These are phyloP conservation scores for Colletotrichum lentis DNA, from an alignment of 2,329 filamentous ascomycete genomes.

Conservation along the genomic window DNA sequence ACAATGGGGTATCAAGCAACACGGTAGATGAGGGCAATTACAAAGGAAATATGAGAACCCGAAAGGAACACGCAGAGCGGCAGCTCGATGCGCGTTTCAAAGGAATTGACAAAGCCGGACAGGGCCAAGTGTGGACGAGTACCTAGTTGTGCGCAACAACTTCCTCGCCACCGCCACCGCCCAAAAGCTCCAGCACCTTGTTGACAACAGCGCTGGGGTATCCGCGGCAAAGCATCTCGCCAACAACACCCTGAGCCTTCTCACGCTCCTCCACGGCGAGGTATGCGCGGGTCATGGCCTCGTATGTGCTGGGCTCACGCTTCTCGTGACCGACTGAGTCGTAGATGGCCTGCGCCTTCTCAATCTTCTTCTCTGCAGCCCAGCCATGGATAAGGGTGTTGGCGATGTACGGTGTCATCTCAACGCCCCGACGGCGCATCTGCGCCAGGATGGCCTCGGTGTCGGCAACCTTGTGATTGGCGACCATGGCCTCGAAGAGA, in stretches of 20 bases:
- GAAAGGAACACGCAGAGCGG: slow-evolving; percentile 23
- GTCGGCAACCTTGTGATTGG: slow-evolving; percentile 83
- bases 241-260: slow-evolving; percentile 78
- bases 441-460: slow-evolving; percentile 77
- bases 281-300: slow-evolving; percentile 96
- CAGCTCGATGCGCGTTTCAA: slow-evolving; percentile 27
- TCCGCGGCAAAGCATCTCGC: slow-evolving; percentile 88
- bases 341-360: slow-evolving; percentile 81
- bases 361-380: slow-evolving; percentile 83
- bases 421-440: slow-evolving; percentile 78
- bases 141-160: slow-evolving; percentile 41
- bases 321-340: slow-evolving; percentile 77
- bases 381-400: slow-evolving; percentile 98
- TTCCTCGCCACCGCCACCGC: slow-evolving; percentile 60
- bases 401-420: slow-evolving; percentile 96
- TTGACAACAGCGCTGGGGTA: slow-evolving; percentile 92
- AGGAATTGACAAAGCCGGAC: slow-evolving; percentile 36
- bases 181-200: slow-evolving; percentile 92
- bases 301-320: slow-evolving; percentile 96
- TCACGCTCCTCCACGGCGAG: slow-evolving; percentile 83
- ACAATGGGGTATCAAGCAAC: slow-evolving; percentile 45
- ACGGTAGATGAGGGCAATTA: slow-evolving; percentile 41
- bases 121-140: background rate
- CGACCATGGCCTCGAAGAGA: slow-evolving; percentile 95
- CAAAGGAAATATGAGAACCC: slow-evolving; percentile 40